Base-by-base conservation (phyloP, 305 asterid genomes). In the Solanum hybrid region DNA sequence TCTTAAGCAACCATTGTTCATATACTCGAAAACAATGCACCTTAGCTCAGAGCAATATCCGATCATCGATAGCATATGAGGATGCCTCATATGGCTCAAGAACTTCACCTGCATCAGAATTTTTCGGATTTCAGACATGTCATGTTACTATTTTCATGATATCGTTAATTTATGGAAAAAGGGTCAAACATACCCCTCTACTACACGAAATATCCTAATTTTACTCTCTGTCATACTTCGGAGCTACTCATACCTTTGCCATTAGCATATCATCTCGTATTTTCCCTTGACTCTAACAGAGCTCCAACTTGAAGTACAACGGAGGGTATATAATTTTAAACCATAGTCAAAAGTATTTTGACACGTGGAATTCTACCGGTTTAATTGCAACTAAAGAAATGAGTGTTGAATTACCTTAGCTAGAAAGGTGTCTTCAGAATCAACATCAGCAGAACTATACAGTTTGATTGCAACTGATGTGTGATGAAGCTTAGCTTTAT, bases 11-110 rank as follows among this genome's bases (percentile, higher is more conserved):
- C 96, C 95, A 57, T 94, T 93, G 86, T 92, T 90, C 96, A 92
- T 93, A 93, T 94, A 93, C 91, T 95, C 98, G 9, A 91, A 94
- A 2, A 93, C 94, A 5, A 94, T 91, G 90, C 95, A 96, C 77
- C 88, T 94, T 90, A 92, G 93, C 90, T 96, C 93, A 12, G 94
- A 83, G 94, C 98, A 95, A 94, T 94, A 94, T 69, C 97, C 98
- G 2, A 95, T 90, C 91, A 95, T 90, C 39, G 95, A 90, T 69
- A 95, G 91, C 36, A 96, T 64, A 76, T 95, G 92, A 4, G 95
- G 97, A 91, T 96, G 98, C 88, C 92, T 91, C 64, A 94, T 79
- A 87, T 89, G 91, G 83, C 95, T 86, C 18, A 91, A 92, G 89
- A 92, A 91, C 83, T 90, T 95, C 92, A 93, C 96, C 98, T 96